Conservation (phyloP, 2,329 filamentous ascomycete species). For the Gnomoniopsis sp. region DNA sequence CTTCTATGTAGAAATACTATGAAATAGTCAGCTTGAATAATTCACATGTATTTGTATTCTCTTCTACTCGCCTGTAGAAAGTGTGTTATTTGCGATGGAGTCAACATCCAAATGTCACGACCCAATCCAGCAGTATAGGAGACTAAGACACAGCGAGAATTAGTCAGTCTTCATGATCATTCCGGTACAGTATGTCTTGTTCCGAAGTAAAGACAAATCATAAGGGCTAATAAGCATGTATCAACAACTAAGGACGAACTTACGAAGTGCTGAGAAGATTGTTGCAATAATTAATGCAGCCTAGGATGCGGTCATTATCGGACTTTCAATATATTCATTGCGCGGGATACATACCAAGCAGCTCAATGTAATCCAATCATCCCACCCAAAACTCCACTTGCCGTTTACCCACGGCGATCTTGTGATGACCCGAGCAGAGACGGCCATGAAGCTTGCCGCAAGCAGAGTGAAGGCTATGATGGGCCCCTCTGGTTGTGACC, state of each 20-base stretch:
- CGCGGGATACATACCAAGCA: neutral
- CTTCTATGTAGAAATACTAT: too few relatives aligned
- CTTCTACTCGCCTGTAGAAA: too few relatives aligned
- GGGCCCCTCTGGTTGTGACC: neutral
- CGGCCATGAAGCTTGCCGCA: neutral
- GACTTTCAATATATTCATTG: neutral
- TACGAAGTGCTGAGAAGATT: neutral
- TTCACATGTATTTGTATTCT: too few relatives aligned
- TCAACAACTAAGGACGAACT: neutral
- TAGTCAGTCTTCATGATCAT: too few relatives aligned
- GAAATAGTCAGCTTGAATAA: too few relatives aligned
- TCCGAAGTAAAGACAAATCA: too few relatives aligned
- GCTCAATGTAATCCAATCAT: neutral
- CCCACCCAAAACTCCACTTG: neutral
- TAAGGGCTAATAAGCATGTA: too few relatives aligned
- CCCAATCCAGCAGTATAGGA: too few relatives aligned
- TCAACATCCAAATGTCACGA: too few relatives aligned
- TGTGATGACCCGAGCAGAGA: neutral
- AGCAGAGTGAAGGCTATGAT: neutral
- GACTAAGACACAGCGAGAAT: too few relatives aligned
- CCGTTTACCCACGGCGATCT: neutral
- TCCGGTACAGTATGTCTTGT: too few relatives aligned
- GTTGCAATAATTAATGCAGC: neutral
- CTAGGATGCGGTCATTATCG: neutral
- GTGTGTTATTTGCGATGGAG: too few relatives aligned